Evolutionary conservation across 164 flowering plant genomes (phyloP), one percentile per base, ranked within the genome.

Genomic region (Nelumbo lutea): DNA sequence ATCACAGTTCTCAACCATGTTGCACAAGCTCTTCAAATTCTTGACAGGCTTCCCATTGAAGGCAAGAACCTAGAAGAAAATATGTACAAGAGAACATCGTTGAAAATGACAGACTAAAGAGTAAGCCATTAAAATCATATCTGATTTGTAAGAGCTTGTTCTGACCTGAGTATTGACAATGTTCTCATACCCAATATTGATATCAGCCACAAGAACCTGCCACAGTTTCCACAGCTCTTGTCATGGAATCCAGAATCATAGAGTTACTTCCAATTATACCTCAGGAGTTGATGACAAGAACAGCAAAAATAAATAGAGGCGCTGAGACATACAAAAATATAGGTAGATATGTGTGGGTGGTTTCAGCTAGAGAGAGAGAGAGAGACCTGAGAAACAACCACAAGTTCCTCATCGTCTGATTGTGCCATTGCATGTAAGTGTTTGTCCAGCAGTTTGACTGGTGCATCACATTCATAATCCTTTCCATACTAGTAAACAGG

Each of bases 151-250:
- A 52, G 4, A 6, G 44, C 27, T 27, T 11, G 15, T 47, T 48
- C 72, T 42, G 41, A 92, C 96, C 96, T 93, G 96, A 48, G 93
- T 90, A 75, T 93, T 90, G 50, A 92, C 98, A 70, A 92, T 88
- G 45, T 90, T 95, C 69, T 89, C 98, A 62, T 90, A 92, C 27
- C 98, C 98, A 52, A 90, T 88, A 69, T 90, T 92, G 70, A 92
- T 88, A 74, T 90, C 96, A 68, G 98, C 87, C 60, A 85, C 98
- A 69, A 90, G 92, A 27, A 90, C 98, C 98, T 90, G 42, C 3
- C 5, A 64, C 8, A 72, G 75, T 44, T 41, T 56, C 40, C 40
- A 42, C 61, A 65, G 65, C 1, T 5, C 53, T 27, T 68, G 47
- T 56, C 27, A 27, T 27, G 64, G 9, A 61, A 9, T 53, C 58